These are phyloP conservation scores for Phytopythium helicoides DNA, from an alignment of 352 stramenopile species.

Conservation along the genomic window DNA sequence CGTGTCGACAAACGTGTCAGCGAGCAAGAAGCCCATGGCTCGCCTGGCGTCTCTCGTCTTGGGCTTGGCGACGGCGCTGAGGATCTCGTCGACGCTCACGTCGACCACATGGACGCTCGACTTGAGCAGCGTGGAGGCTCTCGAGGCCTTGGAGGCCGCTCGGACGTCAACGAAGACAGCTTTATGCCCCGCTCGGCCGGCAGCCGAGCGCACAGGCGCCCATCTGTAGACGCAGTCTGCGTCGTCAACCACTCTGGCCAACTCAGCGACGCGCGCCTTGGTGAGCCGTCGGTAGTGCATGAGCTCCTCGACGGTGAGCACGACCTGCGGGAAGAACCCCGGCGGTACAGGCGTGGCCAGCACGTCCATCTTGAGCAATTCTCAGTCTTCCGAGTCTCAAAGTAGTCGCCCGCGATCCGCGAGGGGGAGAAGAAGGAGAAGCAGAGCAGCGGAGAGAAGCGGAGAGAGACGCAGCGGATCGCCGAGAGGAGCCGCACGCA, in stretches of 20 bases:
- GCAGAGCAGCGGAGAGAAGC: background rate
- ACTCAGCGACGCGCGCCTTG: constrained; percentile 61
- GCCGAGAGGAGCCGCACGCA: too few species aligned
- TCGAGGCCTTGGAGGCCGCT: constrained; percentile 30
- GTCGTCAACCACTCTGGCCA: constrained; percentile 71
- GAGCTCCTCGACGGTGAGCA: constrained; percentile 67
- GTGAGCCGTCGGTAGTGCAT: constrained; percentile 69
- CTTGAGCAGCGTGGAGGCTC: constrained; percentile 56
- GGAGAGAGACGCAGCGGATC: background rate
- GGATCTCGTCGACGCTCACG: constrained; percentile 57
- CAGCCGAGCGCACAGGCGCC: constrained; percentile 29
- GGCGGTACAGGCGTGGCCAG: constrained; percentile 26
- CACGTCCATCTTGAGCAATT: constrained; percentile 9
- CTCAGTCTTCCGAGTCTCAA: background rate
- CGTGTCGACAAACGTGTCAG: constrained; percentile 50
- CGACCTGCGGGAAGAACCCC: constrained; percentile 79
- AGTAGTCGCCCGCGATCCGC: too few species aligned
- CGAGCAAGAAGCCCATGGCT: constrained; percentile 48
- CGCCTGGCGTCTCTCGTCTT: constrained; percentile 58
- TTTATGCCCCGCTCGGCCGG: constrained; percentile 32
- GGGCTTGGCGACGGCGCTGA: constrained; percentile 49
- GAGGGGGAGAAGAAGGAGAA: background rate
- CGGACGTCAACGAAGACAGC: constrained; percentile 63
- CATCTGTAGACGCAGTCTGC: constrained; percentile 74
- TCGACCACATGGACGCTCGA: constrained; percentile 61